Conservation (phyloP, 2,329 filamentous ascomycete genomes). For the Alternaria angustiovoidea region DNA sequence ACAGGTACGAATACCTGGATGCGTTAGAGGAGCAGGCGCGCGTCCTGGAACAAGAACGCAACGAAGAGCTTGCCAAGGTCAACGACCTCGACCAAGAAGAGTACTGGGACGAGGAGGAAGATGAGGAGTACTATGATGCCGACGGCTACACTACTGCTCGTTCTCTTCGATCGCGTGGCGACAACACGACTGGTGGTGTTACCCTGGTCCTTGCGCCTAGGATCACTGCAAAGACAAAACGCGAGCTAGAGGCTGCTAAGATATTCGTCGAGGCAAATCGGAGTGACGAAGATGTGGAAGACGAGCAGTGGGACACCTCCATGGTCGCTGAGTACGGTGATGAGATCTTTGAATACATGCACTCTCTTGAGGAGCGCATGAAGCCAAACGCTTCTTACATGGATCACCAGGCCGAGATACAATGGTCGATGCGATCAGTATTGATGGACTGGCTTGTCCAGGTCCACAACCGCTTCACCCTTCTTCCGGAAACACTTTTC, state of each 20-base stretch:
- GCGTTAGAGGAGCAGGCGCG: slow-evolving; percentile 49
- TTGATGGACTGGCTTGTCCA: slow-evolving; percentile 98
- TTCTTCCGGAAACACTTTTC: slow-evolving; percentile 94
- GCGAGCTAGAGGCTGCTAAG: slow-evolving; percentile 75
- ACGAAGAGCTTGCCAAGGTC: slow-evolving; percentile 46
- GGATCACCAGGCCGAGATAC: slow-evolving; percentile 95
- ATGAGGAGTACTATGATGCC: slow-evolving; percentile 77
- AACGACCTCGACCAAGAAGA: slow-evolving; percentile 66
- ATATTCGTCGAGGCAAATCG: slow-evolving; percentile 71
- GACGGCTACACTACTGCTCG: slow-evolving; percentile 77
- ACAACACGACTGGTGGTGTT: slow-evolving; percentile 73
- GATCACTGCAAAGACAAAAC: slow-evolving; percentile 71
- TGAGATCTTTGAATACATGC: slow-evolving; percentile 95
- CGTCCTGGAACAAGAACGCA: slow-evolving; percentile 47
- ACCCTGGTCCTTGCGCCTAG: slow-evolving; percentile 76
- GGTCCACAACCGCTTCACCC: slow-evolving; percentile 88
- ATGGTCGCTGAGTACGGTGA: slow-evolving; percentile 98
- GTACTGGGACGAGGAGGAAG: slow-evolving; percentile 76
- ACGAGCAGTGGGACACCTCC: slow-evolving; percentile 90
- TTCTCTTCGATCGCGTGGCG: slow-evolving; percentile 77
- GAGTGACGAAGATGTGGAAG: slow-evolving; percentile 78
- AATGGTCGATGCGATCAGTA: slow-evolving; percentile 98
- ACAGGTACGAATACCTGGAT: slow-evolving; percentile 48
- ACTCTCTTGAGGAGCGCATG: slow-evolving; percentile 84
- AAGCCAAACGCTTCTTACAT: slow-evolving; percentile 93